Conservation (phyloP, 345 rosid genomes). For the Lepidium africanum region DNA sequence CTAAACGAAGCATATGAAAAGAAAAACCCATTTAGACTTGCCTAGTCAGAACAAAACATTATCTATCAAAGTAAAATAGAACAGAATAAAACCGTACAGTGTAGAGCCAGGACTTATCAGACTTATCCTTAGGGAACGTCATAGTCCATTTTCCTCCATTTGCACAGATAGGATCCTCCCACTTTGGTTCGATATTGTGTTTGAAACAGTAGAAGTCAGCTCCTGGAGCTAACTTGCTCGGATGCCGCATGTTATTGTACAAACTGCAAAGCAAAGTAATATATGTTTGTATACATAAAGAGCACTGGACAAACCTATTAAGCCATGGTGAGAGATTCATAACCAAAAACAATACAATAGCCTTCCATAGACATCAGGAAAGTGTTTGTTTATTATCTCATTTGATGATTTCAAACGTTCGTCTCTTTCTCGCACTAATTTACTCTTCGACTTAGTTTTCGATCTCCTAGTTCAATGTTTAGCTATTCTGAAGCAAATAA, state of each 20-base stretch:
- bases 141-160: conserved; percentile 96
- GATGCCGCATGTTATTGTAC: conserved; percentile 65
- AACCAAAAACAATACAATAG: neutral
- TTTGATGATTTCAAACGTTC: neutral
- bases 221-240: conserved; percentile 56
- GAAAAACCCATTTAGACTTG: neutral
- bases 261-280: conserved; percentile 38
- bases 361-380: neutral
- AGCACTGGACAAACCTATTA: neutral
- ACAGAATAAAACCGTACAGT: conserved; percentile 40
- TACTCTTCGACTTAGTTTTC: neutral
- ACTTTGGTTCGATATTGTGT: conserved; percentile 75
- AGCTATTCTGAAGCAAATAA: neutral
- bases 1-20: conserved; percentile 8
- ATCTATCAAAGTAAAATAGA: neutral
- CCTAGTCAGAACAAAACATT: neutral
- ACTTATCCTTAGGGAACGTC: conserved; percentile 38
- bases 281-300: neutral
- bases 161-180: conserved; percentile 97
- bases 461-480: neutral
- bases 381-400: neutral
- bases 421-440: neutral
- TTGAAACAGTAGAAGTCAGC: conserved; percentile 92
- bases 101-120: conserved; percentile 71
- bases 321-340: neutral